These are phyloP conservation scores for Suillus decipiens DNA, from an alignment of 768 basidiomycete species.

Conservation along the genomic window DNA sequence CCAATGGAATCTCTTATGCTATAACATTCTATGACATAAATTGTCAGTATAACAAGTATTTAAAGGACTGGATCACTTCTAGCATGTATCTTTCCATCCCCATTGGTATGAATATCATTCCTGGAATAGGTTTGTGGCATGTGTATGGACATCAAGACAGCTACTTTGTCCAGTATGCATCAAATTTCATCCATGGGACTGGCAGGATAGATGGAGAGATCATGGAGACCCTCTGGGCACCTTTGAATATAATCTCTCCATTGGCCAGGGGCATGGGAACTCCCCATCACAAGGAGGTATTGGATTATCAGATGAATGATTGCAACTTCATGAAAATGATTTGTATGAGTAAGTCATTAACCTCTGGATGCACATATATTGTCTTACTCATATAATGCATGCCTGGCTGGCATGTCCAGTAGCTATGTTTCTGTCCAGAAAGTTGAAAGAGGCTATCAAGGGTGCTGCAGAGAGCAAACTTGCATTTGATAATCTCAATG, in stretches of 20 bases:
- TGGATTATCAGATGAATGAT: too few relatives aligned
- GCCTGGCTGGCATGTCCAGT: not conserved
- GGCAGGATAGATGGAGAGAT: slow-evolving; percentile 14
- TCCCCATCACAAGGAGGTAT: too few relatives aligned
- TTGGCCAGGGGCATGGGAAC: too few relatives aligned
- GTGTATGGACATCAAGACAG: slow-evolving; percentile 9
- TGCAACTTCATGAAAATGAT: slow-evolving; percentile 3
- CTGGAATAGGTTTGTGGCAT: slow-evolving; percentile 11
- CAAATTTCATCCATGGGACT: not conserved
- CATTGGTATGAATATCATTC: slow-evolving; percentile 1
- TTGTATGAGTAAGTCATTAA: slow-evolving; percentile 9
- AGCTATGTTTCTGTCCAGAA: not conserved
- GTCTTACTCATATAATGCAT: not conserved
- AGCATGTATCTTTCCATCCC: slow-evolving; percentile 1
- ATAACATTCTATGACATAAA: slow-evolving; percentile 32
- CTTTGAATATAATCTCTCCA: slow-evolving; percentile 5
- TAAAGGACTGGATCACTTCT: slow-evolving; percentile 8
- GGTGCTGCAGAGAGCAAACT: not conserved
- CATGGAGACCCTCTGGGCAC: slow-evolving; percentile 9
- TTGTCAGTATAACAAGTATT: slow-evolving; percentile 27
- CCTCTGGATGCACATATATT: not conserved
- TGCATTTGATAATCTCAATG: not conserved
- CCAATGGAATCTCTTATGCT: not conserved
- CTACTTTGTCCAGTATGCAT: slow-evolving; percentile 8
- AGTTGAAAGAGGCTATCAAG: slow-evolving; percentile 3